Percentiles rank a stretch among this genome's conserved stretches.
These are phyloP conservation scores for Cenchrus purpureus DNA, from an alignment of 176 grass and related monocot species.

Conservation along the genomic window DNA sequence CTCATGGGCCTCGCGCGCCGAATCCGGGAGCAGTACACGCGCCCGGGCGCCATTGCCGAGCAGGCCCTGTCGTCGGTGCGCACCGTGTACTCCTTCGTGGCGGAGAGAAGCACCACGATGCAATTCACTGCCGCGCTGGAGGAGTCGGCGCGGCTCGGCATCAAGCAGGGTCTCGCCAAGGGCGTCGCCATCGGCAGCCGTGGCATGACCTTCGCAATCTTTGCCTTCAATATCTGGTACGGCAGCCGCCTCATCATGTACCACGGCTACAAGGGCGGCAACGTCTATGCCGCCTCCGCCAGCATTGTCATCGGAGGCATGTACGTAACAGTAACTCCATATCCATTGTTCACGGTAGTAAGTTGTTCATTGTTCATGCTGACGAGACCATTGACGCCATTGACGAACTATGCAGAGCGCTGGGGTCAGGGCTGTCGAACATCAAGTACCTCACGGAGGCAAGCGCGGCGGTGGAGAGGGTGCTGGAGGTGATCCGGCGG, in stretches of 20 bases:
- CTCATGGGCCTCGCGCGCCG: slow-evolving; percentile 65
- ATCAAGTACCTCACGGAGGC: too few relatives aligned
- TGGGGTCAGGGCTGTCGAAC: too few relatives aligned
- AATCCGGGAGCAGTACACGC: slow-evolving; percentile 71
- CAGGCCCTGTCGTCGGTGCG: slow-evolving; percentile 84
- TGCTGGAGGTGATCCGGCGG: too few relatives aligned
- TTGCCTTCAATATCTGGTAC: slow-evolving; percentile 88
- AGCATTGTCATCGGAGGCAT: slow-evolving; percentile 69
- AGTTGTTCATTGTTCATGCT: too few relatives aligned
- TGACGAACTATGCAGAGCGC: too few relatives aligned
- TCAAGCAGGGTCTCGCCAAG: slow-evolving; percentile 86
- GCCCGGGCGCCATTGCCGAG: slow-evolving; percentile 71
- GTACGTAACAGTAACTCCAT: background rate
- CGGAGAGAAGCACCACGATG: slow-evolving; percentile 61
- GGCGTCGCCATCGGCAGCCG: slow-evolving; percentile 80
- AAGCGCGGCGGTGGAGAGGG: too few relatives aligned
- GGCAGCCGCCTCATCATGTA: slow-evolving; percentile 89
- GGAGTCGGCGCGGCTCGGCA: slow-evolving; percentile 67
- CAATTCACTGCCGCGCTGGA: slow-evolving; percentile 72
- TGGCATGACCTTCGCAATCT: slow-evolving; percentile 77
- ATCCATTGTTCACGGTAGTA: too few relatives aligned
- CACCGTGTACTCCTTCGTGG: slow-evolving; percentile 89
- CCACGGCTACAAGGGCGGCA: slow-evolving; percentile 73
- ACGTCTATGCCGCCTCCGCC: slow-evolving; percentile 73
- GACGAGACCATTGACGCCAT: too few relatives aligned